Percentiles rank a stretch among this genome's conserved stretches.
Conservation (phyloP, 1,284 basidiomycete genomes). For the Wallemia mellicola region DNA sequence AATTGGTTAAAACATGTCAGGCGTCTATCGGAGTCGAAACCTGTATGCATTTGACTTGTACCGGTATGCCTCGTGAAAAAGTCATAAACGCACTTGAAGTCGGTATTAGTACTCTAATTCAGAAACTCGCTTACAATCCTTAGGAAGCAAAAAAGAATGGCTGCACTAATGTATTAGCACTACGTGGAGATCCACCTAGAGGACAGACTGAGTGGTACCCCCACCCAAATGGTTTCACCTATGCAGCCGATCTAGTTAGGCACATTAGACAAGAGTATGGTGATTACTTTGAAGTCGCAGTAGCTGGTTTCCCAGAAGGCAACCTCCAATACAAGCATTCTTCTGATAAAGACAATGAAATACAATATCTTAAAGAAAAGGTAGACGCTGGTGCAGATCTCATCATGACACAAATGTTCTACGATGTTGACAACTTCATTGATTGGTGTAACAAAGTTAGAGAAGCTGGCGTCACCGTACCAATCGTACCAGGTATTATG, state of each 20-base stretch:
- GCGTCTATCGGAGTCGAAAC: slow-evolving; percentile 52
- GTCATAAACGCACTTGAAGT: slow-evolving; percentile 61
- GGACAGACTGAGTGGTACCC: slow-evolving; percentile 77
- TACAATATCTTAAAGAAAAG: slow-evolving; percentile 54
- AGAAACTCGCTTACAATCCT: not conserved
- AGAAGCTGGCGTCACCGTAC: slow-evolving; percentile 51
- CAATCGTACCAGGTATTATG: slow-evolving; percentile 89
- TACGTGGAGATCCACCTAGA: slow-evolving; percentile 45
- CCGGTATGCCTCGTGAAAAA: slow-evolving; percentile 71
- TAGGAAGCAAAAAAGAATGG: not conserved
- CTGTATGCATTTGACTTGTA: slow-evolving; percentile 85
- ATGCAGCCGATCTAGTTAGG: slow-evolving; percentile 61
- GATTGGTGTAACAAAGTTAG: slow-evolving; percentile 44
- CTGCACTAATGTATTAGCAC: slow-evolving; percentile 2
- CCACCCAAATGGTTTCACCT: slow-evolving; percentile 53
- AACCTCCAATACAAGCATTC: slow-evolving; percentile 68
- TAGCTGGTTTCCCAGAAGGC: slow-evolving; percentile 51
- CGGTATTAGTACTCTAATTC: slow-evolving; percentile 6
- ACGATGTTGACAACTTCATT: slow-evolving; percentile 63
- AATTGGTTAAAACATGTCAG: slow-evolving; percentile 84
- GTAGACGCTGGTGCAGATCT: slow-evolving; percentile 86
- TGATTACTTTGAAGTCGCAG: slow-evolving; percentile 66
- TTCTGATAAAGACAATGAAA: slow-evolving; percentile 33
- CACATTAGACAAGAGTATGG: slow-evolving; percentile 72
- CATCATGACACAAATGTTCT: slow-evolving; percentile 91